Percentiles rank a stretch among this genome's conserved stretches.
These are phyloP conservation scores for Tylopilus sp. DNA, from an alignment of 1,284 basidiomycete species.

Conservation along the genomic window DNA sequence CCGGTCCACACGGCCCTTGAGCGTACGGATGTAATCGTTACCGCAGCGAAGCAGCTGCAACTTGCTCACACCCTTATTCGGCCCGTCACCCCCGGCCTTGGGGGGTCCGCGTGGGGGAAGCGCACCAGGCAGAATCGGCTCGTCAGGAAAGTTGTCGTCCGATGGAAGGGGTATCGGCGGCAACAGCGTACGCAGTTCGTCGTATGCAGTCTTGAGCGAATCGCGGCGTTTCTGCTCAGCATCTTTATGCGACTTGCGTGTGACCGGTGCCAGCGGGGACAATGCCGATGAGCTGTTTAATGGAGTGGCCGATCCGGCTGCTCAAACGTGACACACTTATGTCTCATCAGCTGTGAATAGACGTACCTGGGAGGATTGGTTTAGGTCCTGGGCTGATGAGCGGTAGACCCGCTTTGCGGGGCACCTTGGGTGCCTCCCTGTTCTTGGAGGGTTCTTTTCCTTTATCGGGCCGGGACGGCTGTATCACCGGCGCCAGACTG, in stretches of 20 bases:
- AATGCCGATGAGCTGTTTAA: constrained; percentile 22
- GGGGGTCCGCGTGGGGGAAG: constrained; percentile 84
- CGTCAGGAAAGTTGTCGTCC: constrained; percentile 57
- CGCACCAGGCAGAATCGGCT: constrained; percentile 75
- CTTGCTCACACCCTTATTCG: constrained; percentile 94
- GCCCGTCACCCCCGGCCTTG: constrained; percentile 81
- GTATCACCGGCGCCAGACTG: constrained; percentile 35
- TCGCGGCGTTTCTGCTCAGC: constrained; percentile 97
- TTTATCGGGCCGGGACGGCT: constrained; percentile 23
- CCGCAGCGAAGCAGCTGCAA: constrained; percentile 87
- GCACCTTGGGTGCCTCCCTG: constrained; percentile 25
- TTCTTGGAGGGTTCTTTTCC: constrained; percentile 31
- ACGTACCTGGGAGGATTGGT: constrained; percentile 64
- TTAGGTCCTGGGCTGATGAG: constrained; percentile 44
- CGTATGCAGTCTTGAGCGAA: constrained; percentile 93
- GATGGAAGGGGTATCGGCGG: constrained; percentile 84
- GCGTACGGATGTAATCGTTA: constrained; percentile 80
- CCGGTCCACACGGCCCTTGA: constrained; percentile 77
- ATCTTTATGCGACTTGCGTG: constrained; percentile 92
- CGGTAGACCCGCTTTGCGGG: constrained; percentile 31
- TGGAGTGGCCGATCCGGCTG: constrained; percentile 28
- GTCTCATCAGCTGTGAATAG: neutral
- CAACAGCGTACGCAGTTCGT: constrained; percentile 84
- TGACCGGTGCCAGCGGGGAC: constrained; percentile 34
- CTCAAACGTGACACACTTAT: constrained; percentile 7